Evolutionary conservation across 495 filamentous ascomycete species (phyloP).

Genomic region (Penicillium lagena): DNA sequence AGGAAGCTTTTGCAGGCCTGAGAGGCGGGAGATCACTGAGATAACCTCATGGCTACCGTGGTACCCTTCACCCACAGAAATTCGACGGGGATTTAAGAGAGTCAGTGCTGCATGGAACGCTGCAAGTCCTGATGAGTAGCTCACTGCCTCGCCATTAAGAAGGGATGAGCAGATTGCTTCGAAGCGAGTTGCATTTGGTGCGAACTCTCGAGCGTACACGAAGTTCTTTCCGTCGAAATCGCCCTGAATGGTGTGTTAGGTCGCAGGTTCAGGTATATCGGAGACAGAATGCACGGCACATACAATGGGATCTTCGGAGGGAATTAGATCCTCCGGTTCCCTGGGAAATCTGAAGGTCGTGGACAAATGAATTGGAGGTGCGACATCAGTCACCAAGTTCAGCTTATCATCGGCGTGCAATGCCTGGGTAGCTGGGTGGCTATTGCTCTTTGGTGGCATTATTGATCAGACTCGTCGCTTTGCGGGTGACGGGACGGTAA

Average conservation of each 20-base stretch:
- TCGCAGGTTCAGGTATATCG: background rate
- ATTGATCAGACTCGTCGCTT: too few relatives aligned
- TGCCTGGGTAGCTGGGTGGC: too few relatives aligned
- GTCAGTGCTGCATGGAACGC: slow-evolving; percentile 76
- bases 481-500: too few relatives aligned
- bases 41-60: slow-evolving; percentile 85
- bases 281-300: background rate
- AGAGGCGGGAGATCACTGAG: slow-evolving; percentile 57
- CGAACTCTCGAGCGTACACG: slow-evolving; percentile 69
- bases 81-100: slow-evolving; percentile 62
- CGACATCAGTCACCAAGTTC: slow-evolving; percentile 61
- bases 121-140: slow-evolving; percentile 72
- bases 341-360: slow-evolving; percentile 72
- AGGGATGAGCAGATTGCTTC: slow-evolving; percentile 67
- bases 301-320: slow-evolving; percentile 26
- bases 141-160: slow-evolving; percentile 56
- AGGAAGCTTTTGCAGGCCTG: slow-evolving; percentile 53
- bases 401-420: slow-evolving; percentile 76
- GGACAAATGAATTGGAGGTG: slow-evolving; percentile 75
- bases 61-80: slow-evolving; percentile 74
- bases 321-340: slow-evolving; percentile 53
- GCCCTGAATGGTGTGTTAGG: slow-evolving; percentile 6
- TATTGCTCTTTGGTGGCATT: too few relatives aligned
- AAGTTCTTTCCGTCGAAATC: slow-evolving; percentile 24
- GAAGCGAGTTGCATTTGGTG: slow-evolving; percentile 71